A percentile compares a stretch with the other conserved stretches of the same genome.
These are phyloP conservation scores for Suhomyces kilbournensis DNA, from an alignment of 805 yeast genomes.

Conservation along the genomic window DNA sequence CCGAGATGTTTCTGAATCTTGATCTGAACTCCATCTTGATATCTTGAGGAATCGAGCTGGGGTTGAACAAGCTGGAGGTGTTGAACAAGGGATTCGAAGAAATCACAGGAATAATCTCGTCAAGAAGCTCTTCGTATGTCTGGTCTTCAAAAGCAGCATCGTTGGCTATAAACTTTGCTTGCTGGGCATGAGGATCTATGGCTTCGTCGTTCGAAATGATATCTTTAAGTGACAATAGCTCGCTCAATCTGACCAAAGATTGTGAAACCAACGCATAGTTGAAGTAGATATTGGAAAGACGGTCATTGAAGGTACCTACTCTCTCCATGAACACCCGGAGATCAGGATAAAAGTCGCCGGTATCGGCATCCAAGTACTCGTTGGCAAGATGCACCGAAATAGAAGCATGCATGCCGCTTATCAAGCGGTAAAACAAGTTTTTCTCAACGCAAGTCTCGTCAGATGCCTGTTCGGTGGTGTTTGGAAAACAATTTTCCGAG, in stretches of 20 bases:
- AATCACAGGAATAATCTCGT: conserved; percentile 39
- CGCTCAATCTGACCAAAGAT: conserved; percentile 62
- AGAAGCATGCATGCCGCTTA: conserved; percentile 94
- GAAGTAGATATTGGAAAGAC: conserved; percentile 86
- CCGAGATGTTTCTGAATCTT: conserved; percentile 85
- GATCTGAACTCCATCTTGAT: conserved; percentile 83
- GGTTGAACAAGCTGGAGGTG: conserved; percentile 44
- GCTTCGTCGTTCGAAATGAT: conserved; percentile 23
- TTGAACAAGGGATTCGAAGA: conserved; percentile 43
- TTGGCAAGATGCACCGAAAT: conserved; percentile 89
- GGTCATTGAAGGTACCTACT: conserved; percentile 86
- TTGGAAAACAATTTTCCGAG: conserved; percentile 83
- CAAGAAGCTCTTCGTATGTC: conserved; percentile 27
- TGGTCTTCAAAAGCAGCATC: conserved; percentile 31
- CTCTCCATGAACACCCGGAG: conserved; percentile 78
- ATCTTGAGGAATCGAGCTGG: conserved; percentile 41
- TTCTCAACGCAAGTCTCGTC: conserved; percentile 65
- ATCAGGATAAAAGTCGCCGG: conserved; percentile 84
- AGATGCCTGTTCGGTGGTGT: conserved; percentile 30
- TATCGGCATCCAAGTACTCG: conserved; percentile 59
- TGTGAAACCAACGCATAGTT: conserved; percentile 86
- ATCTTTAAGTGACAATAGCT: conserved; percentile 27
- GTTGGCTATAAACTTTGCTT: conserved; percentile 48
- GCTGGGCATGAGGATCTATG: conserved; percentile 8
- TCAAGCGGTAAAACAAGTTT: conserved; percentile 77